These are phyloP conservation scores for Cladosporium sp. DNA, from an alignment of 2,329 filamentous ascomycete genomes.

Conservation along the genomic window DNA sequence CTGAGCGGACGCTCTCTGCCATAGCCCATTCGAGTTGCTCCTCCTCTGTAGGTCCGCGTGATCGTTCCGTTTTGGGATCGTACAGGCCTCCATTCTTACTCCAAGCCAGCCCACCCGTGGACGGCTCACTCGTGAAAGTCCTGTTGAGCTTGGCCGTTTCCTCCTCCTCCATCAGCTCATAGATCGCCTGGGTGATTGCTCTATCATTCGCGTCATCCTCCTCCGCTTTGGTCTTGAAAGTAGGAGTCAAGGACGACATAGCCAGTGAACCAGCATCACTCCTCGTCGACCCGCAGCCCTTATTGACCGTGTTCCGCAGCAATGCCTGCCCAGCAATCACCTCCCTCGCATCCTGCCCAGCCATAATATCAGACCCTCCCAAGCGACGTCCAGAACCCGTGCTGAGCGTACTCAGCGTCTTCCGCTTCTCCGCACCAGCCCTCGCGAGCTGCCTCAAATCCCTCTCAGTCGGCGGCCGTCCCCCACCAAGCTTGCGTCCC, in stretches of 20 bases:
- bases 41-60: slow-evolving; percentile 27
- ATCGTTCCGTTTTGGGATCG: slow-evolving; percentile 16
- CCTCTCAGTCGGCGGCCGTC: slow-evolving; percentile 53
- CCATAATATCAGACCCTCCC: slow-evolving; percentile 57
- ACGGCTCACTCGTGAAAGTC: slow-evolving; percentile 53
- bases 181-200: slow-evolving; percentile 80
- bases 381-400: slow-evolving; percentile 67
- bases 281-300: slow-evolving; percentile 72
- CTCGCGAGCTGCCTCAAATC: slow-evolving; percentile 74
- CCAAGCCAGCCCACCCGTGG: slow-evolving; percentile 39
- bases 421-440: slow-evolving; percentile 63
- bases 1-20: slow-evolving; percentile 25
- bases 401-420: slow-evolving; percentile 39
- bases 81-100: slow-evolving; percentile 35
- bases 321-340: slow-evolving; percentile 70
- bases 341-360: slow-evolving; percentile 64
- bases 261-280: slow-evolving; percentile 63
- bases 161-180: slow-evolving; percentile 83
- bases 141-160: slow-evolving; percentile 50
- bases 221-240: slow-evolving; percentile 78
- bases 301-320: slow-evolving; percentile 59
- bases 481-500: slow-evolving; percentile 69
- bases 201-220: slow-evolving; percentile 85
- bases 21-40: slow-evolving; percentile 36
- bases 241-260: slow-evolving; percentile 64